phyloP scores from a whole-genome alignment of 768 basidiomycete genomes.

The Ramaria sp. region DNA sequence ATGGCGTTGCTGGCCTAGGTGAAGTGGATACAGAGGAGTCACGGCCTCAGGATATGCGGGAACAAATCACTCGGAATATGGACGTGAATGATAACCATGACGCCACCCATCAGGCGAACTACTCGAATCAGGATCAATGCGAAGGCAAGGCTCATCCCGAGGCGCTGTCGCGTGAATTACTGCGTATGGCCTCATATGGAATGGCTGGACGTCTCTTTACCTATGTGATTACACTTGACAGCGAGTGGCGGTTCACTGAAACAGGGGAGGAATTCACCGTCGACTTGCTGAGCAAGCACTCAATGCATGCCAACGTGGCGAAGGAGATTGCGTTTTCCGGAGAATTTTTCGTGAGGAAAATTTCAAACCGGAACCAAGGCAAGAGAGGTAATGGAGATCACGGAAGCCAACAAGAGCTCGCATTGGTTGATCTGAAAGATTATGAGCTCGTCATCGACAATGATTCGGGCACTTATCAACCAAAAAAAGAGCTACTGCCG shows the following conservation, averaged over 20 bases:
- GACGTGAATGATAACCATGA: too few relatives aligned
- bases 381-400: not conserved
- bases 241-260: constrained; percentile 35
- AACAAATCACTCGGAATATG: too few relatives aligned
- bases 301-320: constrained; percentile 35
- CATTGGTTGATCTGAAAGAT: constrained; percentile 21
- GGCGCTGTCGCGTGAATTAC: constrained; percentile 27
- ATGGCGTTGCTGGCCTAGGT: constrained; percentile 20
- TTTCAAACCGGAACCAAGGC: not conserved
- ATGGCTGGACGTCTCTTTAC: constrained; percentile 33
- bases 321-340: constrained; percentile 34
- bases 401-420: not conserved
- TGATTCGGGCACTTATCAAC: constrained; percentile 37
- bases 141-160: not conserved
- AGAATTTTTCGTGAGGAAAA: constrained; percentile 27
- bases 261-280: constrained; percentile 35
- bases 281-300: constrained; percentile 34
- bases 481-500: constrained; percentile 28
- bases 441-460: constrained; percentile 40
- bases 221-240: constrained; percentile 35
- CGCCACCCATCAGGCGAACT: too few relatives aligned
- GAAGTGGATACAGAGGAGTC: constrained; percentile 10
- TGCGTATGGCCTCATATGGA: constrained; percentile 32
- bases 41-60: not conserved
- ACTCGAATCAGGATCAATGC: too few relatives aligned